These are phyloP conservation scores for Exserohilum rostratum DNA, from an alignment of 2,329 filamentous ascomycete species.

Conservation along the genomic window DNA sequence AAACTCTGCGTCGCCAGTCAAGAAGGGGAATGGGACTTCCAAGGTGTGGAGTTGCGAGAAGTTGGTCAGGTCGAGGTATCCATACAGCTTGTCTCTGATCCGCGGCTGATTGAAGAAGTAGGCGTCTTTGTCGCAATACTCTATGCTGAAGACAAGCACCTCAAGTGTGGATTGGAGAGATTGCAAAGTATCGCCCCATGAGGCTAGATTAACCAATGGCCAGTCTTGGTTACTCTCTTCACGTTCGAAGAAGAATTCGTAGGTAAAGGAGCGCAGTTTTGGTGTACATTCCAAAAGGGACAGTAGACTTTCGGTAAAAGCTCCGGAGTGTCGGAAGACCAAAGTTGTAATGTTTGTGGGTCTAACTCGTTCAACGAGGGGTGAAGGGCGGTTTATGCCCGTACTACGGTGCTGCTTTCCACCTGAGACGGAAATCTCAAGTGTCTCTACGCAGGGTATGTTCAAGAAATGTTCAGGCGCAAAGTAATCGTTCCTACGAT, in stretches of 20 bases:
- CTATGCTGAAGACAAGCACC: conserved; percentile 27
- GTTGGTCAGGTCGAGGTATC: conserved; percentile 30
- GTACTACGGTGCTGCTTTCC: not conserved
- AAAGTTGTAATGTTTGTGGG: conserved; percentile 28
- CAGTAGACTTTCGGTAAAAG: conserved; percentile 7
- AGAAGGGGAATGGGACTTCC: conserved; percentile 31
- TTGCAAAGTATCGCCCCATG: conserved; percentile 24
- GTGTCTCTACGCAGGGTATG: conserved; percentile 16
- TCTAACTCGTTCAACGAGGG: conserved; percentile 4
- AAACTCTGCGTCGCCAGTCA: conserved; percentile 33
- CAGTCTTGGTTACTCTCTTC: conserved; percentile 6
- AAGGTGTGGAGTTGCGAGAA: conserved; percentile 32
- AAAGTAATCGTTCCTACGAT: conserved; percentile 2
- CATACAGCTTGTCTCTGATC: conserved; percentile 19
- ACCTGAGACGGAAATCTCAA: conserved; percentile 24
- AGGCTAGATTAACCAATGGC: conserved; percentile 21
- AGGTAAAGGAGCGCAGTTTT: conserved; percentile 31
- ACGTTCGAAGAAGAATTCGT: conserved; percentile 29
- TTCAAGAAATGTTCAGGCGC: conserved; percentile 23
- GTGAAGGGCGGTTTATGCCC: not conserved
- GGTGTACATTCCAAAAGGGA: conserved; percentile 20
- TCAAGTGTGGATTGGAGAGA: conserved; percentile 19
- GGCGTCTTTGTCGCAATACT: conserved; percentile 25
- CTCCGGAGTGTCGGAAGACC: conserved; percentile 25
- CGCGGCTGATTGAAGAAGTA: conserved; percentile 31